Evolutionary conservation across 805 yeast species (phyloP).

Genomic region (Tetrapisispora nanseiensis): DNA sequence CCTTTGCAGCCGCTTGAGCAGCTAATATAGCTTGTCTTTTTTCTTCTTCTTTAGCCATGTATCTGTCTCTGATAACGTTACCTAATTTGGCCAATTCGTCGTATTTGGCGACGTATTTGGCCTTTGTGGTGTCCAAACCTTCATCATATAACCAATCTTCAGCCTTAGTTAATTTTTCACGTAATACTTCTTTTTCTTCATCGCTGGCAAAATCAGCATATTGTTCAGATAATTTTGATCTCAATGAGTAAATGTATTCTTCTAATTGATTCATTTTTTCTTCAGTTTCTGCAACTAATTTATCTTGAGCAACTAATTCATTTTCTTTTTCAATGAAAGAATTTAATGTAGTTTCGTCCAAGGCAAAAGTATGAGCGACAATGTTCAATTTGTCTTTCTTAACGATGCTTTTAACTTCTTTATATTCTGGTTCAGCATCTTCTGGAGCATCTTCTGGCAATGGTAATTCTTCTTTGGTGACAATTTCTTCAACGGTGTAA

Average conservation of each 20-base stretch:
- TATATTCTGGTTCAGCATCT: constrained; percentile 72
- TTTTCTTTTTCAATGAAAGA: constrained; percentile 72
- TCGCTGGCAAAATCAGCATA: constrained; percentile 83
- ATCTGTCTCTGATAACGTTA: constrained; percentile 92
- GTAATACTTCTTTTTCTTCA: constrained; percentile 75
- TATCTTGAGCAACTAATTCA: constrained; percentile 79
- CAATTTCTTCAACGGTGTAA: constrained; percentile 84
- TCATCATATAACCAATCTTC: constrained; percentile 99
- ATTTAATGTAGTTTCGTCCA: constrained; percentile 47
- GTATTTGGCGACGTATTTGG: constrained; percentile 92
- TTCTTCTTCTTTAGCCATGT: constrained; percentile 88
- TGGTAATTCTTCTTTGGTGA: constrained; percentile 82
- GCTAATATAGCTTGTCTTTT: constrained; percentile 78
- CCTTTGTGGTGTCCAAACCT: constrained; percentile 94
- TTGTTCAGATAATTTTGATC: constrained; percentile 92
- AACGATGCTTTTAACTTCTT: constrained; percentile 84
- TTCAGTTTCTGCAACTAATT: constrained; percentile 96
- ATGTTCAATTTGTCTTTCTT: constrained; percentile 75
- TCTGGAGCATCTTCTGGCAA: constrained; percentile 38
- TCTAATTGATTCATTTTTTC: constrained; percentile 97
- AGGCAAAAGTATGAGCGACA: constrained; percentile 50
- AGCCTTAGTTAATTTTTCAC: constrained; percentile 65
- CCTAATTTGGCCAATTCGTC: constrained; percentile 94
- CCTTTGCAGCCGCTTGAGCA: constrained; percentile 79
- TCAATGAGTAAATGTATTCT: constrained; percentile 94